Evolutionary conservation across 257 asterid genomes (phyloP).

Genomic region (Petunia axillaris): DNA sequence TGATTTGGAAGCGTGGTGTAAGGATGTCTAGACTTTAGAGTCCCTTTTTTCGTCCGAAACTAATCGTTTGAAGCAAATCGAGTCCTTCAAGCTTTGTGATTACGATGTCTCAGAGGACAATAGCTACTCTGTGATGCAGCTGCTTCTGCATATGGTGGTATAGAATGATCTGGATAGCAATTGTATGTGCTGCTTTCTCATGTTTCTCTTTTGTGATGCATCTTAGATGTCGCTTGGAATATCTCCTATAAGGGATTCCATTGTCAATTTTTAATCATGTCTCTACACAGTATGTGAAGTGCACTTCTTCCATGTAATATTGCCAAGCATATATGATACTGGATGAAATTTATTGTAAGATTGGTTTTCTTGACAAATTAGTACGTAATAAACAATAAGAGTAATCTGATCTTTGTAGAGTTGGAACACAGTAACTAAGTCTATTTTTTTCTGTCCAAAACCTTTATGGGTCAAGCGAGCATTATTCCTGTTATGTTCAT

Average conservation of each 20-base stretch:
- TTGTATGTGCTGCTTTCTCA: neutral
- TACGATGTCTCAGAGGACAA: neutral
- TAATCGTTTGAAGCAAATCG: neutral
- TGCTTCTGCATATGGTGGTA: too few species aligned
- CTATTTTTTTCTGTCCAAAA: too few species aligned
- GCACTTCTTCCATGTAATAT: neutral
- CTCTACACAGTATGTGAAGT: neutral
- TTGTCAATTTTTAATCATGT: neutral
- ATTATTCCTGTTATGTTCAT: too few species aligned
- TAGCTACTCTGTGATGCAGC: neutral
- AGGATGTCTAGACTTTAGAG: neutral
- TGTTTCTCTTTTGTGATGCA: neutral
- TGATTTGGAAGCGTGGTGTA: neutral
- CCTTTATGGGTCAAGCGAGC: too few species aligned
- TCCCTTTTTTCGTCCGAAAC: neutral
- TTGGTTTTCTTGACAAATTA: too few species aligned
- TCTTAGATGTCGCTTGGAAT: neutral
- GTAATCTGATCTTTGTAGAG: too few species aligned
- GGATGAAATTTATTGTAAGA: too few species aligned
- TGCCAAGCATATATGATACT: too few species aligned
- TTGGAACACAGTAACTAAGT: too few species aligned
- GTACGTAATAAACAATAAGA: too few species aligned
- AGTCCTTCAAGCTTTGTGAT: neutral
- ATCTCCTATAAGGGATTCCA: neutral
- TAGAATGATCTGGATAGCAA: neutral